Base-by-base conservation (phyloP, 2,329 filamentous ascomycete species). In the Neophaeococcomyces aloes region DNA sequence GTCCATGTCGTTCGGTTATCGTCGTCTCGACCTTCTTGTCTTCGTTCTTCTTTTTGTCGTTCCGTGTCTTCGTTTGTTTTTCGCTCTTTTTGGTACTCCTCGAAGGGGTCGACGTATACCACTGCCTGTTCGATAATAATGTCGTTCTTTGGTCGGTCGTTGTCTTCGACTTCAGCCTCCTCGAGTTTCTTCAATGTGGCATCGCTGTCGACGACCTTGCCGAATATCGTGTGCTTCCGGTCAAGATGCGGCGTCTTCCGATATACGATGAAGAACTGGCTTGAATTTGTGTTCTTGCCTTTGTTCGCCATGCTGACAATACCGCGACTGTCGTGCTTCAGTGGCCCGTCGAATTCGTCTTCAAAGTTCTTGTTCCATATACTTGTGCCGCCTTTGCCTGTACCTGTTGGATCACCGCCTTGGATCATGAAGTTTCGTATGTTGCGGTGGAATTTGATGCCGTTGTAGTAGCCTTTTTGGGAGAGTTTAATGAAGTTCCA, bases 401-500 rank as follows among this genome's bases (percentile, higher is more conserved):
- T 94, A 1, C 89, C 89, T 0, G 86, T 86, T 0, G 91, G 91
- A 59, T 98, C 91, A 29, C 91, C 91, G 33, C 89, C 89, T 62
- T 98, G 91, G 30, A 98, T 85, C 91, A 98, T 98, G 61, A 98
- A 98, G 55, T 84, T 86, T 46, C 81, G 81, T 56, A 98, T 95
- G 61, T 93, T 95, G 50, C 91, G 79, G 63, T 98, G 91, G 60
- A 98, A 98, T 10, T 74, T 64, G 2, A 94, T 81, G 51, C 76
- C 53, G 40, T 78, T 79, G 67, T 96, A 98, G 64, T 94, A 95
- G 1, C 89, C 89, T 53, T 83, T 85, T 58, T 94, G 83, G 1
- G 87, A 78, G 3, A 98, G 69, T 44, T 83, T 80, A 41, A 94
- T 77, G 58, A 98, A 98, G 62, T 98, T 98, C 86, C 89, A 98